These are phyloP conservation scores for Paspalum notatum DNA, from an alignment of 176 grass and related monocot species.

Conservation along the genomic window DNA sequence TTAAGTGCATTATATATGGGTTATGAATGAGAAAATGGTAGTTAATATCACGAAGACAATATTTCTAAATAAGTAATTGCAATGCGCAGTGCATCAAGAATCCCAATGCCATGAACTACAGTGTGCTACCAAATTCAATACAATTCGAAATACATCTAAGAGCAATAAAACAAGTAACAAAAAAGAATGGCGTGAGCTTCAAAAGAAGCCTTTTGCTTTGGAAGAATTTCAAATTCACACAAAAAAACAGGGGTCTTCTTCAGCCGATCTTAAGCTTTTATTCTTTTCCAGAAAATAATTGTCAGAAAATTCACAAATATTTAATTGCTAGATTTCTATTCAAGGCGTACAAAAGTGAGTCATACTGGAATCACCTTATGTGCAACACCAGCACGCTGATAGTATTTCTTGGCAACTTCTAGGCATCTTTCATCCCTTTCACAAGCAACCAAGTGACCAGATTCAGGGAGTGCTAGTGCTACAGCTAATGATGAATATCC, in stretches of 20 bases:
- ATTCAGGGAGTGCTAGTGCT: conserved; percentile 85
- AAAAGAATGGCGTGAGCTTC: conserved; percentile 3
- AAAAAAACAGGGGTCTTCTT: not conserved
- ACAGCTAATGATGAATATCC: conserved; percentile 95
- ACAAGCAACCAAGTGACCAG: conserved; percentile 87
- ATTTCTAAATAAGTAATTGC: not conserved
- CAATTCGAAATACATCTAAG: conserved; percentile 15
- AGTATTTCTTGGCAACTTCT: conserved; percentile 89
- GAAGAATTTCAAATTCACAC: conserved; percentile 26
- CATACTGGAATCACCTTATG: conserved; percentile 62
- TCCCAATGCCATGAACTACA: not conserved
- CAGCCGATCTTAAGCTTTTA: not conserved
- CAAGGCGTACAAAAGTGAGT: not conserved
- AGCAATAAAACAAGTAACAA: not conserved
- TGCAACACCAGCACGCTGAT: conserved; percentile 70
- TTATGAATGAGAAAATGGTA: not conserved
- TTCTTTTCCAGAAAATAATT: not conserved
- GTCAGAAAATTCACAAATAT: not conserved
- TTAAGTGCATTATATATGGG: not conserved
- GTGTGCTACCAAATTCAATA: not conserved
- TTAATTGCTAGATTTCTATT: conserved; percentile 13
- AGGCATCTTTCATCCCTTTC: conserved; percentile 84
- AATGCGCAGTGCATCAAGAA: conserved; percentile 1
- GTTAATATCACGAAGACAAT: conserved; percentile 2
- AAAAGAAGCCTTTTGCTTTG: not conserved